phyloP scores from a whole-genome alignment of 228 moss, liverwort and hornwort genomes.

The Sphagnum magellanicum region DNA sequence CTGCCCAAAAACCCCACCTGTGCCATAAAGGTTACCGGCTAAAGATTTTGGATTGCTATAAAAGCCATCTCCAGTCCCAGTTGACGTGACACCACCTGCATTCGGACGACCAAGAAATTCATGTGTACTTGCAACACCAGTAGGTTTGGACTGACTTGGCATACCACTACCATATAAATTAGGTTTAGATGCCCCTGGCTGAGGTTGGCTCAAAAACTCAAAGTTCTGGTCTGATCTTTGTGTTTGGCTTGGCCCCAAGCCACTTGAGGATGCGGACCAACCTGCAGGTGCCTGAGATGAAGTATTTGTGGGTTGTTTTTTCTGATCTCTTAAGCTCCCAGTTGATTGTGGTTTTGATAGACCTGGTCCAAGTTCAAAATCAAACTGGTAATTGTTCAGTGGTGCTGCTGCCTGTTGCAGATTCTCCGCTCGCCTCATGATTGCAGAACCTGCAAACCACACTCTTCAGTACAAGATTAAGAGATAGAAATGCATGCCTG shows the following conservation, averaged over 20 bases:
- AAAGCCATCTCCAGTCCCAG: constrained; percentile 19
- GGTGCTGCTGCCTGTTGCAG: constrained; percentile 62
- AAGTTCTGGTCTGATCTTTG: constrained; percentile 21
- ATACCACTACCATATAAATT: background rate
- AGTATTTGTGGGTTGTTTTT: constrained; percentile 45
- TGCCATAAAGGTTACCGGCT: constrained; percentile 36
- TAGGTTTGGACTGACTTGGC: constrained; percentile 18
- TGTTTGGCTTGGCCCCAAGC: constrained; percentile 33
- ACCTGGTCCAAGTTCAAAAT: constrained; percentile 75
- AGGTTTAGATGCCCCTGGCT: constrained; percentile 20
- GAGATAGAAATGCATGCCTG: too few species aligned
- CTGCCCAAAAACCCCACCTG: constrained; percentile 30
- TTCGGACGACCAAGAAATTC: constrained; percentile 41
- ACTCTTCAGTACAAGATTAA: too few species aligned
- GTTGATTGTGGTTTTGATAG: constrained; percentile 59
- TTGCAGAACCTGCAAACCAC: background rate
- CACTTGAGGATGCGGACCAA: constrained; percentile 63
- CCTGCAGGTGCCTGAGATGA: constrained; percentile 55
- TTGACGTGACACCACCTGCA: constrained; percentile 1
- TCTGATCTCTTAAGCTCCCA: constrained; percentile 88
- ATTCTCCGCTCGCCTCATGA: constrained; percentile 85
- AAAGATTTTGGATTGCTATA: constrained; percentile 34
- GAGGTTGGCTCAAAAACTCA: constrained; percentile 31
- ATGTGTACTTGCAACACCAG: constrained; percentile 29
- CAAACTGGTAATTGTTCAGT: constrained; percentile 88